Evolutionary conservation across 1,139 yeast genomes (phyloP), one percentile per base, ranked within the genome.

Genomic region (Magnusiomyces paraingens): DNA sequence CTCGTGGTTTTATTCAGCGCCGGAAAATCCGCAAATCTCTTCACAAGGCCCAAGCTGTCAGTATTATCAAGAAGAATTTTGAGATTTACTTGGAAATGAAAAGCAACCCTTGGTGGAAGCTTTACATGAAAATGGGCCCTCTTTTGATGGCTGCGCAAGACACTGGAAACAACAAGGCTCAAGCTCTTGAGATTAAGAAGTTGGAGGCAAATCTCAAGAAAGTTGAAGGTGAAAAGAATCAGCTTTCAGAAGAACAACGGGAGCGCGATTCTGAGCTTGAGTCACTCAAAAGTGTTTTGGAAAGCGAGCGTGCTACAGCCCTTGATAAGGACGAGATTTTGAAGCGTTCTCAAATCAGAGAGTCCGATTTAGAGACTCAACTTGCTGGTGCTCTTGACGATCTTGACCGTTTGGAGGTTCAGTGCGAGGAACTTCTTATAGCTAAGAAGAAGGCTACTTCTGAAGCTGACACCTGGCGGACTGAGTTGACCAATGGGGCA

Each of bases 31-130:
- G 76, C 47, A 69, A 72, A 21, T 74, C 79, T 58, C 73, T 91
- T 22, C 74, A 76, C 56, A 81, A 82, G 59, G 73, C 84, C 15
- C 87, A 84, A 59, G 89, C 96, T 0, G 80, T 95, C 1, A 82
- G 82, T 59, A 73, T 86, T 2, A 72, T 94, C 51, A 82, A 85
- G 51, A 74, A 75, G 55, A 84, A 89, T 49, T 78, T 93, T 61
- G 70, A 73, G 49, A 69, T 75, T 0, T 81, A 85, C 55, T 76
- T 79, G 56, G 72, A 74, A 17, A 67, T 83, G n/a, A 73, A 76
- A 52, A 69, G 75, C 11, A 84, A 85, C 65, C 87, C 87, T 10
- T 93, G 99, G 99, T 86, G 88, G 73, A 80, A 78, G 52, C 73
- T 93, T 50, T 83, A 83, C 59, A 75, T 82, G 38, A 80, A 81